These are phyloP conservation scores for Epichloe typhina DNA, from an alignment of 2,329 filamentous ascomycete genomes.

Conservation along the genomic window DNA sequence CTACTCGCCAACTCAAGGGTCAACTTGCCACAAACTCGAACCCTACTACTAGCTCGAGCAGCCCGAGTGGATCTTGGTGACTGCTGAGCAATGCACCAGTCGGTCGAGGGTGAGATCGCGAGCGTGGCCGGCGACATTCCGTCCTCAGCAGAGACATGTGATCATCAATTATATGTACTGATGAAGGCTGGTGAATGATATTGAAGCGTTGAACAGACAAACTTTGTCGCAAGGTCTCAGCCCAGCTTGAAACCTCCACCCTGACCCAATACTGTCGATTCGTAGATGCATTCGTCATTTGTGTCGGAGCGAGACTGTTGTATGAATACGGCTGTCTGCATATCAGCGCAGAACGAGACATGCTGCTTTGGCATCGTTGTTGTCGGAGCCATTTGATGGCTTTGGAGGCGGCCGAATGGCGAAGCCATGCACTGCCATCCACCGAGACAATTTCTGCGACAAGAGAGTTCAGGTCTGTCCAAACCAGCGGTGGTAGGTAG, in stretches of 20 bases:
- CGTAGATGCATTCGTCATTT: neutral
- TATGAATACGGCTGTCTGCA: neutral
- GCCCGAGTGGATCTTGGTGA: conserved; percentile 64
- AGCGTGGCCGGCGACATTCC: neutral
- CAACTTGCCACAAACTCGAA: conserved; percentile 52
- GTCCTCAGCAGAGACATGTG: conserved; percentile 7
- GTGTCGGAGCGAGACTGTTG: too few species aligned
- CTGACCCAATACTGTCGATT: conserved; percentile 16
- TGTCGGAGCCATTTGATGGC: conserved; percentile 55
- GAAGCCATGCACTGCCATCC: conserved; percentile 67
- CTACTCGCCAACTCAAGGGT: conserved; percentile 63
- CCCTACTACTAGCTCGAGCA: conserved; percentile 54
- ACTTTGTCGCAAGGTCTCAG: conserved; percentile 22
- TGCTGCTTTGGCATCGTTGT: conserved; percentile 9
- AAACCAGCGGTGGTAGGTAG: conserved; percentile 67
- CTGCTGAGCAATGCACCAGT: neutral
- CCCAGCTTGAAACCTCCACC: conserved; percentile 24
- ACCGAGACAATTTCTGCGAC: conserved; percentile 65
- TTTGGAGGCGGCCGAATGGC: conserved; percentile 73
- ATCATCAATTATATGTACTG: neutral
- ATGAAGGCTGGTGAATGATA: conserved; percentile 3
- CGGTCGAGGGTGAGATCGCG: neutral
- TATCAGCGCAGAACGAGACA: conserved; percentile 5
- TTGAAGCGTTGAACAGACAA: conserved; percentile 19
- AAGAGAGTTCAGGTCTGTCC: conserved; percentile 59